phyloP scores from a whole-genome alignment of 1,139 yeast species.

The Debaryomyces nepalensis region DNA sequence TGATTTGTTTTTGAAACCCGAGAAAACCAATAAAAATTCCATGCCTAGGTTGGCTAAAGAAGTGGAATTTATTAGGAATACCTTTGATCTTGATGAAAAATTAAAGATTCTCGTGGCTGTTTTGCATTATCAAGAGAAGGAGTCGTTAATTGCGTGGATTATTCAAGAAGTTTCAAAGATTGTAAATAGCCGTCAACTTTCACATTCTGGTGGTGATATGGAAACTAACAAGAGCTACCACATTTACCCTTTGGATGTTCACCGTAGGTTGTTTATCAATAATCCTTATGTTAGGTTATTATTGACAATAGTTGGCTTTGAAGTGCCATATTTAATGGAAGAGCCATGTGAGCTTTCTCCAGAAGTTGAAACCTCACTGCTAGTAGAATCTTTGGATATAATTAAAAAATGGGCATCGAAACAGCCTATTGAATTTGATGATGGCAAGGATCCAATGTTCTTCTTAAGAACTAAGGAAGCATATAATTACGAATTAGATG shows the following conservation, averaged over 20 bases:
- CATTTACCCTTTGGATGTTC: slow-evolving; percentile 24
- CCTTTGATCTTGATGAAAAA: slow-evolving; percentile 39
- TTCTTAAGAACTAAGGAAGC: slow-evolving; percentile 34
- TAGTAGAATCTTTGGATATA: slow-evolving; percentile 29
- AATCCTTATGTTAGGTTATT: slow-evolving; percentile 43
- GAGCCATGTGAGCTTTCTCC: slow-evolving; percentile 37
- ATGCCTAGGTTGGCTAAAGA: slow-evolving; percentile 38
- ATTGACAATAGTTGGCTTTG: slow-evolving; percentile 38
- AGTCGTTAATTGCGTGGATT: slow-evolving; percentile 47
- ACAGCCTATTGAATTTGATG: slow-evolving; percentile 47
- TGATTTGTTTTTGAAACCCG: slow-evolving; percentile 42
- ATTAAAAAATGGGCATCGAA: slow-evolving; percentile 36
- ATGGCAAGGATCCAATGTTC: slow-evolving; percentile 44
- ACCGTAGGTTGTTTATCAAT: slow-evolving; percentile 36
- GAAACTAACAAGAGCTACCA: slow-evolving; percentile 15
- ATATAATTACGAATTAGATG: slow-evolving; percentile 26
- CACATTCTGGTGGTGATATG: slow-evolving; percentile 13
- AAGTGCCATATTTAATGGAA: slow-evolving; percentile 40
- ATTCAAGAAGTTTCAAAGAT: slow-evolving; percentile 42
- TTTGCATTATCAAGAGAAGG: slow-evolving; percentile 50
- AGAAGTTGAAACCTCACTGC: slow-evolving; percentile 22
- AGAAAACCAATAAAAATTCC: slow-evolving; percentile 19
- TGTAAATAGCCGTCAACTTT: slow-evolving; percentile 26
- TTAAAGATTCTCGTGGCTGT: slow-evolving; percentile 54
- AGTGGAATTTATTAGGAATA: slow-evolving; percentile 42